phyloP scores from a whole-genome alignment of 2,329 filamentous ascomycete genomes.

The Amauroascus verrucosus region DNA sequence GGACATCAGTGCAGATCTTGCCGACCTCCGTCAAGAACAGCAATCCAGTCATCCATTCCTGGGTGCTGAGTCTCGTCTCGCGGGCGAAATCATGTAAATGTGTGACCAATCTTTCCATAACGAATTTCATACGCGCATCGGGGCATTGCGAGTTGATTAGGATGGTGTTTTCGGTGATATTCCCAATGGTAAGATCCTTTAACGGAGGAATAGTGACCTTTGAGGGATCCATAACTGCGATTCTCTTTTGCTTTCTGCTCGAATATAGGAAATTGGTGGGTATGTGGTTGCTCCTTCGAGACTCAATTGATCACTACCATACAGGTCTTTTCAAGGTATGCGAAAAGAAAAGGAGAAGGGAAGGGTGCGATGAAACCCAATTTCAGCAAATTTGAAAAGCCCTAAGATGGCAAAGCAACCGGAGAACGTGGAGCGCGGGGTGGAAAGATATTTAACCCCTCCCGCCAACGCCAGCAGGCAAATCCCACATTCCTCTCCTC shows the following conservation, averaged over 20 bases:
- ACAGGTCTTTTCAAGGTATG: not conserved
- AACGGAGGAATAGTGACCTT: conserved; percentile 33
- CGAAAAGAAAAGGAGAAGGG: not conserved
- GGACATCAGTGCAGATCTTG: conserved; percentile 62
- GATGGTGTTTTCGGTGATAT: conserved; percentile 34
- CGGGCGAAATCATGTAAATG: conserved; percentile 75
- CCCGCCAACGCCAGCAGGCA: not conserved
- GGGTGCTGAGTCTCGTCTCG: conserved; percentile 63
- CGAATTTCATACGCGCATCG: conserved; percentile 57
- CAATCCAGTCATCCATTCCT: conserved; percentile 68
- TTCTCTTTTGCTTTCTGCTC: conserved; percentile 1
- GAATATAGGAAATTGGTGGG: not conserved
- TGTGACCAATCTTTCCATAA: conserved; percentile 62
- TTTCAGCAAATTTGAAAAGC: too few species aligned
- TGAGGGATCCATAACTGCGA: conserved; percentile 32
- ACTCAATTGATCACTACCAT: not conserved
- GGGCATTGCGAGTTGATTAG: conserved; percentile 61
- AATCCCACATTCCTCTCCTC: not conserved
- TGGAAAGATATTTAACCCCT: conserved; percentile 5
- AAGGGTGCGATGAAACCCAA: too few species aligned
- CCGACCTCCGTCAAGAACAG: conserved; percentile 62
- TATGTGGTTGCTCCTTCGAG: not conserved
- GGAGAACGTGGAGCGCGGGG: not conserved
- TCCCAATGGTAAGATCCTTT: conserved; percentile 25
- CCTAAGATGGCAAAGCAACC: too few species aligned